Evolutionary conservation across 257 asterid species (phyloP).

Genomic region (Ehretia macrophylla): DNA sequence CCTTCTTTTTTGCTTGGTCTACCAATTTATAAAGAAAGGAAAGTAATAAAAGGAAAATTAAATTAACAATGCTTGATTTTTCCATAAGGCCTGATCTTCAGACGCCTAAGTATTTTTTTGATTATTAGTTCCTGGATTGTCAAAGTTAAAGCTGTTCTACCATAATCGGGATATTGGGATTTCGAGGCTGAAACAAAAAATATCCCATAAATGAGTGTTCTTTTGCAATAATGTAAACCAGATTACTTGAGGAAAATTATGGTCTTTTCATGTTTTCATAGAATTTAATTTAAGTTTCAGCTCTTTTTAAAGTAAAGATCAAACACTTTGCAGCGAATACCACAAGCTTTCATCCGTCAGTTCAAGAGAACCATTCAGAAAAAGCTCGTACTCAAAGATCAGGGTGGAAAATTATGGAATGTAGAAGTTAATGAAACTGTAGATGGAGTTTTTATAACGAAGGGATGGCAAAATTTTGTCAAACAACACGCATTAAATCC

Average conservation of each 20-base stretch:
- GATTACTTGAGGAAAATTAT: neutral
- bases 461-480: constrained; percentile 38
- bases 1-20: too few relatives aligned
- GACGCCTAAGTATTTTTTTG: too few relatives aligned
- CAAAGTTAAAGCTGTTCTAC: neutral
- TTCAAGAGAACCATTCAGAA: constrained; percentile 18
- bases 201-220: neutral
- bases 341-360: constrained; percentile 23
- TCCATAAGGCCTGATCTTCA: too few relatives aligned
- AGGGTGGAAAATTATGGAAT: constrained; percentile 27
- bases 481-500: constrained; percentile 15
- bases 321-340: constrained; percentile 10
- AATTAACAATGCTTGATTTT: too few relatives aligned
- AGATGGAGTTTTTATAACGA: constrained; percentile 25
- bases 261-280: neutral
- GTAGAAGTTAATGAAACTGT: constrained; percentile 24
- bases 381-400: constrained; percentile 23
- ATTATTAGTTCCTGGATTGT: too few relatives aligned
- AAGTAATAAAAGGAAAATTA: too few relatives aligned
- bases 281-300: neutral
- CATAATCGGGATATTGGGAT: neutral
- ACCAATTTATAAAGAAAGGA: too few relatives aligned
- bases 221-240: neutral
- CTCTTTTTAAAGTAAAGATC: neutral
- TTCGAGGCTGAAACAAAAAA: neutral